Evolutionary conservation across 1,139 yeast genomes (phyloP).

Genomic region (Scheffersomyces illinoinensis): DNA sequence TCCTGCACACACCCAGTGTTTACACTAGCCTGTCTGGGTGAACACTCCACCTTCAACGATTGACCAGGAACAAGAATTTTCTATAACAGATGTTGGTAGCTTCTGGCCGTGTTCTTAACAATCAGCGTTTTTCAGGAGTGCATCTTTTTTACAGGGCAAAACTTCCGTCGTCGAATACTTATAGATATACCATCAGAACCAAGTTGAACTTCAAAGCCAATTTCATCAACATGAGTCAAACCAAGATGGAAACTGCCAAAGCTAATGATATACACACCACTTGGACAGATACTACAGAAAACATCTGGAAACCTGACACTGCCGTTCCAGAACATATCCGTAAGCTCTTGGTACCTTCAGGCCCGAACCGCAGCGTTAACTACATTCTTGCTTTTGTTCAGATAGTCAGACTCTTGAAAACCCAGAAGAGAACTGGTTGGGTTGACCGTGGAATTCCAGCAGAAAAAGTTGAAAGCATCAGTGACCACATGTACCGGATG

Average conservation of each 20-base stretch:
- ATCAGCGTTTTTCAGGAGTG: not conserved
- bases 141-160: not conserved
- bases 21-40: not conserved
- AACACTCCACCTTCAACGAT: not conserved
- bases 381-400: constrained; percentile 73
- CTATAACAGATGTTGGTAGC: not conserved
- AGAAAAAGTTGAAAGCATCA: constrained; percentile 64
- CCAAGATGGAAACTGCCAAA: not conserved
- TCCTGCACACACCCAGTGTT: not conserved
- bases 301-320: constrained; percentile 58
- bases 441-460: constrained; percentile 65
- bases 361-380: constrained; percentile 30
- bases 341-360: constrained; percentile 34
- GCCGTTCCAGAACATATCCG: constrained; percentile 57
- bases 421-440: constrained; percentile 94
- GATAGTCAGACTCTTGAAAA: constrained; percentile 71
- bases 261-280: not conserved
- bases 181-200: not conserved
- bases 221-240: not conserved
- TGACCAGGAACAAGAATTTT: not conserved
- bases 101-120: not conserved
- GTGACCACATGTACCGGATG: constrained; percentile 98
- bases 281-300: constrained; percentile 12
- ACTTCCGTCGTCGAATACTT: not conserved
- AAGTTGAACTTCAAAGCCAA: not conserved